Evolutionary conservation across 495 filamentous ascomycete species (phyloP).

Genomic region (Tuber calosporum): DNA sequence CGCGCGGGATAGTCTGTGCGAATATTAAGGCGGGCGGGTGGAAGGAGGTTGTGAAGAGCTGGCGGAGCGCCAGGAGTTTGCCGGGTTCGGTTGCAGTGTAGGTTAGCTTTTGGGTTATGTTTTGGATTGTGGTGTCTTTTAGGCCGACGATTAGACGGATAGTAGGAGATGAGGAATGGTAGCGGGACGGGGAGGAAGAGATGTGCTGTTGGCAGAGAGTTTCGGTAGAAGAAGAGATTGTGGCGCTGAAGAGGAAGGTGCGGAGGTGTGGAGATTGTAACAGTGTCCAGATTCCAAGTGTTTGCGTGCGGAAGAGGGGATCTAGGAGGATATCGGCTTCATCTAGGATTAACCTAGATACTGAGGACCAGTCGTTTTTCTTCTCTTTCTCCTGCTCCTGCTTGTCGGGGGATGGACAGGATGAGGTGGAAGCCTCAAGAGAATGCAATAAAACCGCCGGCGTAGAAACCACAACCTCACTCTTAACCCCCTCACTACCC

Average conservation of each 20-base stretch:
- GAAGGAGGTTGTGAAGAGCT: slow-evolving; percentile 70
- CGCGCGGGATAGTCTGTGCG: slow-evolving; percentile 86
- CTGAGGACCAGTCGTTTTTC: slow-evolving; percentile 4
- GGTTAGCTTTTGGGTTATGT: slow-evolving; percentile 76
- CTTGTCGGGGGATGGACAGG: slow-evolving; percentile 50
- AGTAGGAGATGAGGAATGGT: slow-evolving; percentile 49
- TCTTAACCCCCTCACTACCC: slow-evolving; percentile 53
- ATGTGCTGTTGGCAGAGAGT: slow-evolving; percentile 3
- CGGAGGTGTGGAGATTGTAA: slow-evolving; percentile 56
- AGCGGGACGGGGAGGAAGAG: slow-evolving; percentile 42
- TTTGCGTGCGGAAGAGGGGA: slow-evolving; percentile 82
- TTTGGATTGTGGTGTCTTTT: slow-evolving; percentile 90
- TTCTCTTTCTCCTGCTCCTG: neutral
- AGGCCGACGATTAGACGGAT: slow-evolving; percentile 84
- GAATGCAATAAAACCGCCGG: slow-evolving; percentile 72
- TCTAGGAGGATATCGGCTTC: slow-evolving; percentile 95
- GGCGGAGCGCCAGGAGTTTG: slow-evolving; percentile 84
- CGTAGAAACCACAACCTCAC: slow-evolving; percentile 83
- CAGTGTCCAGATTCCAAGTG: slow-evolving; percentile 70
- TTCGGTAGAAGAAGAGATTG: slow-evolving; percentile 90
- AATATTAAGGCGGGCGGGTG: slow-evolving; percentile 88
- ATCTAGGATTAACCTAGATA: slow-evolving; percentile 61
- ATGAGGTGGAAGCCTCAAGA: slow-evolving; percentile 50
- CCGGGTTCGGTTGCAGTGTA: slow-evolving; percentile 90
- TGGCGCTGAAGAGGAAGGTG: slow-evolving; percentile 86